These are phyloP conservation scores for Rhodotorula kratochvilovae DNA, from an alignment of 768 basidiomycete species.

Conservation along the genomic window DNA sequence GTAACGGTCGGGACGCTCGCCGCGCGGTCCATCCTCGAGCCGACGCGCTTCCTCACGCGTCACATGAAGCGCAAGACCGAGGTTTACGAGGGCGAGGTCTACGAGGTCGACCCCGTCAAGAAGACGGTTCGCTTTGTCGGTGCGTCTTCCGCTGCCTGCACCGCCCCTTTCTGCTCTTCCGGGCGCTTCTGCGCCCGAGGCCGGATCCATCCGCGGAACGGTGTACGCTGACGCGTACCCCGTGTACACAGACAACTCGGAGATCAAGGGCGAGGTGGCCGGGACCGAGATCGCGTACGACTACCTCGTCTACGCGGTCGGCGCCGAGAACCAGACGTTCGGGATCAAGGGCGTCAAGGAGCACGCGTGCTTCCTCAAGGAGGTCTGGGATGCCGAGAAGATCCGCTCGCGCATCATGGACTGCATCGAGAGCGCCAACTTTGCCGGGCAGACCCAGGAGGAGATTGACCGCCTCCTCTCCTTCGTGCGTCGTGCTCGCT, in stretches of 20 bases:
- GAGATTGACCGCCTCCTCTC: constrained; percentile 88
- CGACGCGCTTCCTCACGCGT: constrained; percentile 77
- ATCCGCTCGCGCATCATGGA: constrained; percentile 53
- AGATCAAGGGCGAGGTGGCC: constrained; percentile 67
- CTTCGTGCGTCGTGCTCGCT: constrained; percentile 69
- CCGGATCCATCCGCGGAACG: too few relatives aligned
- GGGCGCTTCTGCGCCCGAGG: too few relatives aligned
- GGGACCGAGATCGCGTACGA: constrained; percentile 83
- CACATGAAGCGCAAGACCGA: constrained; percentile 81
- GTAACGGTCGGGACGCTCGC: constrained; percentile 91
- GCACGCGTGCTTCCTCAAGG: constrained; percentile 96
- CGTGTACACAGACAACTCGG: constrained; percentile 62
- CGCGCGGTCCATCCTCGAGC: constrained; percentile 76
- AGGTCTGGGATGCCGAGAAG: constrained; percentile 87
- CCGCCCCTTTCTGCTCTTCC: neutral
- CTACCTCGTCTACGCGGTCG: constrained; percentile 92
- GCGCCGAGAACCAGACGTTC: constrained; percentile 64
- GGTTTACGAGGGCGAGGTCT: constrained; percentile 91
- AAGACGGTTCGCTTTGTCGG: constrained; percentile 91
- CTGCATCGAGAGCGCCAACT: constrained; percentile 78
- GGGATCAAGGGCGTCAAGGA: constrained; percentile 90
- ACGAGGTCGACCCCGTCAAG: constrained; percentile 74
- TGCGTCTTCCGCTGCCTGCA: constrained; percentile 45
- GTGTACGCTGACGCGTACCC: neutral
- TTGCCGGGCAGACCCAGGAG: constrained; percentile 76